These are phyloP conservation scores for Pyrenophora seminiperda DNA, from an alignment of 2,329 filamentous ascomycete species.

Conservation along the genomic window DNA sequence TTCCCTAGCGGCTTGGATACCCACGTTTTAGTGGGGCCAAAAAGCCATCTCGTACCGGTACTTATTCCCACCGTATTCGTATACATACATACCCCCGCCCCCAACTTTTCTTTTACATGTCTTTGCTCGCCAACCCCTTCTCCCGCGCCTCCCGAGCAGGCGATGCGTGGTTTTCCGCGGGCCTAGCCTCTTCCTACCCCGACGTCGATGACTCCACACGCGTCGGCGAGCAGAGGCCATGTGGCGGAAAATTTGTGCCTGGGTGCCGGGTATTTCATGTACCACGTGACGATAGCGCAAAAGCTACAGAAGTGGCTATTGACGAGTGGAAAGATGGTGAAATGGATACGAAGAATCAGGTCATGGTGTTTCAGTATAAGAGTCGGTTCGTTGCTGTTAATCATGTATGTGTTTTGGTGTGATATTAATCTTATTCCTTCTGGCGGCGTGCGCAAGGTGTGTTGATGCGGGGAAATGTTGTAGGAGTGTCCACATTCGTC, in stretches of 20 bases:
- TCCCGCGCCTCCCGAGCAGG: slow-evolving; percentile 26
- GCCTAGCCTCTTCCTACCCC: slow-evolving; percentile 26
- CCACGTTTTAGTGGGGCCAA: background rate
- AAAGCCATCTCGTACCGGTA: background rate
- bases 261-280: slow-evolving; percentile 36
- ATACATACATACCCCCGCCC: background rate
- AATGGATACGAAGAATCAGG: slow-evolving; percentile 58
- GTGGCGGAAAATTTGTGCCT: slow-evolving; percentile 16
- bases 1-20: background rate
- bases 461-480: background rate
- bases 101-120: slow-evolving; percentile 13
- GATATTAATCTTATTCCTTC: too few relatives aligned
- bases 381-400: slow-evolving; percentile 70
- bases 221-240: slow-evolving; percentile 24
- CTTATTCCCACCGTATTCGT: background rate
- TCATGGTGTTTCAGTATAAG: slow-evolving; percentile 68
- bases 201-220: slow-evolving; percentile 19
- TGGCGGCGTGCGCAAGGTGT: too few relatives aligned
- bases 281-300: slow-evolving; percentile 28
- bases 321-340: slow-evolving; percentile 36
- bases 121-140: slow-evolving; percentile 30
- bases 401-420: slow-evolving; percentile 59
- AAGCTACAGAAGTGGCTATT: slow-evolving; percentile 23
- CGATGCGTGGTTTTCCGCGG: slow-evolving; percentile 33
- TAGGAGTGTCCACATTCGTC: slow-evolving; percentile 67